These are phyloP conservation scores for Cutaneotrichosporon arboriforme DNA, from an alignment of 1,284 basidiomycete species.

Conservation along the genomic window DNA sequence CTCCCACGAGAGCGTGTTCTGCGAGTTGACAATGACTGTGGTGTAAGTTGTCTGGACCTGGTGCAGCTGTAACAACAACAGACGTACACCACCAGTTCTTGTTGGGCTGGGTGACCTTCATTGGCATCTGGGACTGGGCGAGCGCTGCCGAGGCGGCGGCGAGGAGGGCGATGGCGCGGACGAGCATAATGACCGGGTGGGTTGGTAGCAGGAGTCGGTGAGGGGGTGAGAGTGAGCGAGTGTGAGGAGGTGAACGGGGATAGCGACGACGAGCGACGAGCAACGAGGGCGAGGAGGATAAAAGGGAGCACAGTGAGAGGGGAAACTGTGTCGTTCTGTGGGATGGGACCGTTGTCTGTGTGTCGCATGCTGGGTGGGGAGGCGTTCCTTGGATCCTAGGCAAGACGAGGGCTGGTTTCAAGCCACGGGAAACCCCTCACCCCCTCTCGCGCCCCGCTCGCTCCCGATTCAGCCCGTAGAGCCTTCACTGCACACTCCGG, in stretches of 20 bases:
- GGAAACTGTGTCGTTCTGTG: neutral
- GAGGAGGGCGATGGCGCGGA: slow-evolving; percentile 8
- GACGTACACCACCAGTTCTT: slow-evolving; percentile 10
- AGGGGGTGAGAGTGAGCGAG: neutral
- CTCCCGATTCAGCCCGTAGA: no score
- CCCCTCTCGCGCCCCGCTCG: no score
- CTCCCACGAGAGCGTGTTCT: slow-evolving; percentile 39
- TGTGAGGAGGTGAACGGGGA: neutral
- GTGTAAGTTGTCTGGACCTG: slow-evolving; percentile 1
- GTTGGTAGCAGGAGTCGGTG: neutral
- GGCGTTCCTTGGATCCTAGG: no score
- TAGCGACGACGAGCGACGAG: neutral
- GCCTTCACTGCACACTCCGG: no score
- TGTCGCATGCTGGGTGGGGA: neutral
- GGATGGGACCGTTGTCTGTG: neutral
- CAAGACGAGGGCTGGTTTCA: no score
- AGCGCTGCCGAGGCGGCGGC: neutral
- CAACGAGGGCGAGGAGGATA: neutral
- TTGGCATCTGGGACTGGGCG: neutral
- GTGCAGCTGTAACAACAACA: no score
- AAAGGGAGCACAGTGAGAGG: neutral
- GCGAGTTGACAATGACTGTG: slow-evolving; percentile 33
- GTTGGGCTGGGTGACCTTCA: slow-evolving; percentile 10
- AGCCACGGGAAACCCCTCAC: no score
- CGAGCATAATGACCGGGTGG: slow-evolving; percentile 9